Base-by-base conservation (phyloP, 352 stramenopile species). In the Globisporangium viniferum region DNA sequence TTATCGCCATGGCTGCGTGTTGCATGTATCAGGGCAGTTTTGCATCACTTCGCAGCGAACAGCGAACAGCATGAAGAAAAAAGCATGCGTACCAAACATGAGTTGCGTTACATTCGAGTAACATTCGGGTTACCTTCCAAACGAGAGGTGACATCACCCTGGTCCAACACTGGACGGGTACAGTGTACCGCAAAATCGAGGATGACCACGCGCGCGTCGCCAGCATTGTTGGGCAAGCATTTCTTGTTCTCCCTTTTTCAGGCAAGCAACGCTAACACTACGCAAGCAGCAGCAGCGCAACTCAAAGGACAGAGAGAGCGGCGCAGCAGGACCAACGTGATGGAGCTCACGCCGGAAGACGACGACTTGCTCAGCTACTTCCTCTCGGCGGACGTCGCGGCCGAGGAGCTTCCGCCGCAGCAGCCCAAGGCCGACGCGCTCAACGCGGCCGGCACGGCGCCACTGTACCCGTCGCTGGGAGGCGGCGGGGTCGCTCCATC, bases 361-460 rank as follows among this genome's bases (percentile, higher is more conserved):
- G 88, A 96, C 67, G 87, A 96, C 64, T 72, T 96, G 58, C 76
- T 96, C 31, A 94, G 85, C 75, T 96, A 94, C 76, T 96, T 94
- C 70, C 76, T 94, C 35, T 89, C 86, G 14, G 84, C 82, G 9
- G 85, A 94, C 68, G 85, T 95, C 12, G 75, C 79, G 41, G 64
- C 76, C 7, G 84, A 94, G 35, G 74, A 90, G 33, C 73, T 82
- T 33, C 77, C 73, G 27, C 62, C 80, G 54, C 56, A 55, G 44
- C 59, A 55, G 22, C 59, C 71, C 48, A 80, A 77, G 53, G 58
- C 73, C 1, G 68, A 78, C 49, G 64, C 74, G 35, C 41, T 69
- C 39, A 73, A 62, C 46, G 54, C 53, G 0, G 27, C 61, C 3
- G 44, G 56, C 31, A 67, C 35, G 2, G 53, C 51, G 29, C 57